Evolutionary conservation across 2,329 filamentous ascomycete species (phyloP).

Genomic region (Trichoderma citrinoviride): DNA sequence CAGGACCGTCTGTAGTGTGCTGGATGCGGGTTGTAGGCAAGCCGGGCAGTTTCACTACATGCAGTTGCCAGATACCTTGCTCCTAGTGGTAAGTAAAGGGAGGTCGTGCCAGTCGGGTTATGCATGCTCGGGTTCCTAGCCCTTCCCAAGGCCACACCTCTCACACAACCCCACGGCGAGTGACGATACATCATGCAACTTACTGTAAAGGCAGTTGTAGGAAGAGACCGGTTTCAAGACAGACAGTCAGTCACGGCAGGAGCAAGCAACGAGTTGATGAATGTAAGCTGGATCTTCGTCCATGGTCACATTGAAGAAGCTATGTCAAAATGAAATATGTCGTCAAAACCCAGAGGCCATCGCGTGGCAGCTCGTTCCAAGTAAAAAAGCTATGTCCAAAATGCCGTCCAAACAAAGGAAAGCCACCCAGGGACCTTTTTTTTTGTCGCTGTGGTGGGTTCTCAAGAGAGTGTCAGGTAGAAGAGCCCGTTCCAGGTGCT

Average conservation of each 20-base stretch:
- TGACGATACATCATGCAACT: no score
- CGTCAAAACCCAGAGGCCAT: slow-evolving; percentile 19
- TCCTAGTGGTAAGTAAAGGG: not conserved
- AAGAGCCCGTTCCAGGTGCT: slow-evolving; percentile 18
- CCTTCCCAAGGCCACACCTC: not conserved
- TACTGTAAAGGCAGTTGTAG: not conserved
- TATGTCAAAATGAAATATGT: slow-evolving; percentile 17
- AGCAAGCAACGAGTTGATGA: not conserved
- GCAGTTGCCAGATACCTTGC: no score
- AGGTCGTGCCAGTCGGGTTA: not conserved
- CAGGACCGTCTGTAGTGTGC: not conserved
- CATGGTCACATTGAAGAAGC: slow-evolving; percentile 10
- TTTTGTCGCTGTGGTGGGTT: slow-evolving; percentile 14
- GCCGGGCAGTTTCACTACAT: not conserved
- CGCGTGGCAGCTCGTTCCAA: slow-evolving; percentile 13
- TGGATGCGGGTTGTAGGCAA: not conserved
- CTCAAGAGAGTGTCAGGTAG: slow-evolving; percentile 18
- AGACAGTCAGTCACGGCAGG: not conserved
- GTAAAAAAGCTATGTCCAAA: slow-evolving; percentile 15
- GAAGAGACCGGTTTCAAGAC: not conserved
- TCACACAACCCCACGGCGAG: no score
- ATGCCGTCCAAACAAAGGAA: slow-evolving; percentile 21
- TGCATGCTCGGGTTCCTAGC: slow-evolving; percentile 1
- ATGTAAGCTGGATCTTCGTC: slow-evolving; percentile 16
- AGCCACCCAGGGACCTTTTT: slow-evolving; percentile 8